Evolutionary conservation across 352 stramenopile species (phyloP).

Genomic region (Pythium brassicae): DNA sequence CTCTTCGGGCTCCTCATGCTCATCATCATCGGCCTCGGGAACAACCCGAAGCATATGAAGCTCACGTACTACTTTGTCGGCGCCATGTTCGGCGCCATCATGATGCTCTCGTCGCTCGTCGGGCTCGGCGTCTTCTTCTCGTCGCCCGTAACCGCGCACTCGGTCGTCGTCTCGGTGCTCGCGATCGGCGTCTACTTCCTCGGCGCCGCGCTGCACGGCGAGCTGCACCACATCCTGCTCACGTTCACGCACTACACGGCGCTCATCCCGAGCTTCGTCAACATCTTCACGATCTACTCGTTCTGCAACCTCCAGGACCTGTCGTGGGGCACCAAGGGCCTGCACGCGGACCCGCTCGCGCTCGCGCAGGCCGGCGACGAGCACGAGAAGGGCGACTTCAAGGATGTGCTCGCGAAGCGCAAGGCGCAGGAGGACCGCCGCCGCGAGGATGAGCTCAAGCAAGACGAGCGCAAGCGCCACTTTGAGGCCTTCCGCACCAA

Average conservation of each 20-base stretch:
- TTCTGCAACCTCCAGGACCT: conserved; percentile 88
- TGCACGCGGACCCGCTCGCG: conserved; percentile 50
- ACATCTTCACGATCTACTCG: conserved; percentile 89
- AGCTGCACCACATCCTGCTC: conserved; percentile 82
- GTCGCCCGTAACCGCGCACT: conserved; percentile 37
- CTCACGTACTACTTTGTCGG: conserved; percentile 82
- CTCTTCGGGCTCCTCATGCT: conserved; percentile 77
- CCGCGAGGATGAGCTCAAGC: conserved; percentile 43
- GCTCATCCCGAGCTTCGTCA: conserved; percentile 85
- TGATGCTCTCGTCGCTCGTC: conserved; percentile 75
- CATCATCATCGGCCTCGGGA: conserved; percentile 82
- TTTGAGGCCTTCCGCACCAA: conserved; percentile 86
- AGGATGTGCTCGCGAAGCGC: conserved; percentile 78
- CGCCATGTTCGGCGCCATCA: conserved; percentile 65
- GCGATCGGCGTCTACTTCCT: conserved; percentile 83
- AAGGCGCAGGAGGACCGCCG: conserved; percentile 65
- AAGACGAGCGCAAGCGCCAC: conserved; percentile 66
- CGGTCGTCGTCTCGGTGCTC: conserved; percentile 58
- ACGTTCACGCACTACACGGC: conserved; percentile 87
- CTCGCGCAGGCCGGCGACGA: conserved; percentile 35
- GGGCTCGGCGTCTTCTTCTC: conserved; percentile 77
- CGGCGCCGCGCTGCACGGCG: conserved; percentile 68
- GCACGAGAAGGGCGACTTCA: conserved; percentile 76
- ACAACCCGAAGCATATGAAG: conserved; percentile 87
- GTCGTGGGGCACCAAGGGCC: conserved; percentile 82